phyloP scores from a whole-genome alignment of 805 yeast species.

The Candida ovalis region DNA sequence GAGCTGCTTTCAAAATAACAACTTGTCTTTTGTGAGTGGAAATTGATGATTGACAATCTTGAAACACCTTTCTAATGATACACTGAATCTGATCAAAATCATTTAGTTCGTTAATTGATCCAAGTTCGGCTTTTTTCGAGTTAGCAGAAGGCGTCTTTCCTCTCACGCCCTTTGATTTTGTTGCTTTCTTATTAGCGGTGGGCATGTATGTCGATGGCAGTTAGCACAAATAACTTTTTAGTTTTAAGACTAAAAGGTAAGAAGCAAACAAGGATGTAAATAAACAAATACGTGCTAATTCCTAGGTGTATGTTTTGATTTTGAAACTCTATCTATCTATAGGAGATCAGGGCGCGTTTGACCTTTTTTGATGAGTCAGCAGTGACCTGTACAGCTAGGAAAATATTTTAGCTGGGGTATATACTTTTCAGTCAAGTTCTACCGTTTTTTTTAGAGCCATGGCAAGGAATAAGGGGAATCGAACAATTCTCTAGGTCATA shows the following conservation, averaged over 20 bases:
- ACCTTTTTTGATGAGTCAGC: not conserved
- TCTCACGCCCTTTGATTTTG: no score
- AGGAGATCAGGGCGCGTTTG: not conserved
- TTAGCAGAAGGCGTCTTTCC: no score
- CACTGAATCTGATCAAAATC: conserved; percentile 33
- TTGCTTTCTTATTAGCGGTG: no score
- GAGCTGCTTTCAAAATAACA: conserved; percentile 56
- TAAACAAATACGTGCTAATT: no score
- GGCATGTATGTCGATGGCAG: no score
- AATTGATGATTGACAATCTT: conserved; percentile 69
- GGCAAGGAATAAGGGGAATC: no score
- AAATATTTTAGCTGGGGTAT: not conserved
- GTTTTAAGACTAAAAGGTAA: no score
- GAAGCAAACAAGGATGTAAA: conserved; percentile 2
- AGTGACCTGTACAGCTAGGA: not conserved
- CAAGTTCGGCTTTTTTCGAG: conserved; percentile 4
- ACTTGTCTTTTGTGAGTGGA: conserved; percentile 78
- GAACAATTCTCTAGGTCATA: no score
- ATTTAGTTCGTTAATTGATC: conserved; percentile 10
- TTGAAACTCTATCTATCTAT: no score
- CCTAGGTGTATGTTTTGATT: no score
- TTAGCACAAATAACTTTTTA: no score
- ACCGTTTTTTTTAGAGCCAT: no score
- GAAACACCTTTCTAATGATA: conserved; percentile 67
- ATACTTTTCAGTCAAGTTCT: not conserved